Base-by-base conservation (phyloP, 2,329 filamentous ascomycete species). In the Fusarium duplospermum region DNA sequence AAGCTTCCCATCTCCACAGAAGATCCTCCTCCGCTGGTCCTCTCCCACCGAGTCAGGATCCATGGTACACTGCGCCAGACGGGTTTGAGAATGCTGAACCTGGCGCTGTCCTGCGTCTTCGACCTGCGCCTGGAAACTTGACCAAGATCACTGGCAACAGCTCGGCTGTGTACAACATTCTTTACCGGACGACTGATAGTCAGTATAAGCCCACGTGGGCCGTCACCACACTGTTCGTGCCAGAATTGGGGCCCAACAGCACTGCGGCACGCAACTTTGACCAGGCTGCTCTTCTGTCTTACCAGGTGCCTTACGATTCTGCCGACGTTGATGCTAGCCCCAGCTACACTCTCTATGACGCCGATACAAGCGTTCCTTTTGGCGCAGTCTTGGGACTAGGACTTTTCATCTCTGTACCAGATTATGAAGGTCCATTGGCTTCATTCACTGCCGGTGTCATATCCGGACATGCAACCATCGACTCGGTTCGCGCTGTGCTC, bases 401-500 rank as follows among this genome's bases (percentile, higher is more conserved):
- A 0, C 42, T 76, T 0, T 78, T 77, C 1, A 81, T 88, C 33
- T 84, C 80, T 8, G 78, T 87, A 1, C 85, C 87, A 1, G 87
- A 88, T 70, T 85, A 84, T 50, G 84, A 87, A 58, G 85, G 85
- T 0, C 84, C 84, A 4, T 74, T 82, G 22, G 85, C 86, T 0
- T 82, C 84, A 0, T 88, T 86, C 72, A 81, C 82, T 0, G 84
- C 84, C 0, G 85, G 85, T 18, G 80, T 83, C 1, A 78, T 83
- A 4, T 83, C 83, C 1, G 87, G 86, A 0, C 82, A 87, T 50
- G 83, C 83, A 0, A 84, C 83, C 3, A 77, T 87, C 20, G 84
- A 88, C 71, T 83, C 83, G 1, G 76, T 87, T 1, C 85, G 87
- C 6, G 86, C 86, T 2, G 81, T 84, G 1, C 72, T 84, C 16